Conservation (phyloP, 805 yeast species). For the Kodamaea neixiangensis region DNA sequence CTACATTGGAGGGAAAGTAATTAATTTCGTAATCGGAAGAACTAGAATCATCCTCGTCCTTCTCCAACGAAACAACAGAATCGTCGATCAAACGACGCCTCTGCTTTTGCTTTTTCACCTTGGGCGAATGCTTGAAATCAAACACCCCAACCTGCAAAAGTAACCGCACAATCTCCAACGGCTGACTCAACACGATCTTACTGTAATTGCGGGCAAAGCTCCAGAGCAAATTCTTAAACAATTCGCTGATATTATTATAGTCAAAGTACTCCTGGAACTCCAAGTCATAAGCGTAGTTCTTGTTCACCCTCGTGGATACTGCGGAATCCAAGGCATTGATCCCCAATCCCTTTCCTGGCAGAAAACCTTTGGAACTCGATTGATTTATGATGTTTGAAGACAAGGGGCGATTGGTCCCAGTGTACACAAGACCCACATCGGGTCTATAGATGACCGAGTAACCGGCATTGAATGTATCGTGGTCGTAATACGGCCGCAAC, state of each 20-base stretch:
- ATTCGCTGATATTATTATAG: conserved; percentile 54
- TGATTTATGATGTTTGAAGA: conserved; percentile 24
- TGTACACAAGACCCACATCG: conserved; percentile 60
- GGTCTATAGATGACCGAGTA: conserved; percentile 61
- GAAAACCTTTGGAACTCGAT: conserved; percentile 13
- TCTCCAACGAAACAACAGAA: conserved; percentile 15
- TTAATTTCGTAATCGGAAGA: conserved; percentile 33
- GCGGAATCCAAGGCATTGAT: conserved; percentile 14
- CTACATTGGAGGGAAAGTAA: conserved; percentile 32
- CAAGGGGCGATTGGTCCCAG: conserved; percentile 38
- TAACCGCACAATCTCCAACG: conserved; percentile 80
- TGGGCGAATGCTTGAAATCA: conserved; percentile 19
- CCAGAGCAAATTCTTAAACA: conserved; percentile 55
- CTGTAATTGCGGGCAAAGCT: conserved; percentile 70
- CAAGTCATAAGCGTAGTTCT: conserved; percentile 54
- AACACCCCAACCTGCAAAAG: conserved; percentile 80
- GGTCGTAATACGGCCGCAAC: conserved; percentile 69
- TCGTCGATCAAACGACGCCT: conserved; percentile 9
- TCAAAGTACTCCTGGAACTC: conserved; percentile 71
- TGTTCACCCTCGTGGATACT: conserved; percentile 20
- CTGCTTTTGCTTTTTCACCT: conserved; percentile 2
- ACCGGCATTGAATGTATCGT: conserved; percentile 66
- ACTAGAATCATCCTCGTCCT: conserved; percentile 7
- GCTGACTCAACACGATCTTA: conserved; percentile 74
- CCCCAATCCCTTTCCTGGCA: conserved; percentile 20